Evolutionary conservation across 129 eudicot species (phyloP).

Genomic region (Chrysanthemum lavandulifolium): DNA sequence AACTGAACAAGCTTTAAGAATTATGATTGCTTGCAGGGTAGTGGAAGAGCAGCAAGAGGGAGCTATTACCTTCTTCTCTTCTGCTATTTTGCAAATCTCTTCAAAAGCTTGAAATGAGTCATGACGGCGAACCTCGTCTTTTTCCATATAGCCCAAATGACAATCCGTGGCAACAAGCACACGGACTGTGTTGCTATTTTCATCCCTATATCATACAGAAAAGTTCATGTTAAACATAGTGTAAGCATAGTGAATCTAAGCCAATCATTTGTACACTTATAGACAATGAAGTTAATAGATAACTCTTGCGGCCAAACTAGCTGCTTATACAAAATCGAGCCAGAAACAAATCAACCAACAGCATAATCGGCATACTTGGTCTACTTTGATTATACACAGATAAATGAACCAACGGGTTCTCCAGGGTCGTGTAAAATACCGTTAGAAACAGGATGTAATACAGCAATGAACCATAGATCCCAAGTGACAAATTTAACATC

Average conservation of each 20-base stretch:
- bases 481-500: no score
- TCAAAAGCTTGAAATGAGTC: slow-evolving; percentile 96
- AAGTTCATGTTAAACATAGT: not conserved
- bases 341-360: not conserved
- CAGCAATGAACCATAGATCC: no score
- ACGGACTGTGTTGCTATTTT: slow-evolving; percentile 62
- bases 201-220: slow-evolving; percentile 61
- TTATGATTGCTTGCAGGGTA: not conserved
- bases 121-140: slow-evolving; percentile 92
- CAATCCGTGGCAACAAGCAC: slow-evolving; percentile 95
- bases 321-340: not conserved
- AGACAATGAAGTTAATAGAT: not conserved
- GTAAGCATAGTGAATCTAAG: not conserved
- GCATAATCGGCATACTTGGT: no score
- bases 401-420: no score
- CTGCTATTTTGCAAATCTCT: slow-evolving; percentile 94
- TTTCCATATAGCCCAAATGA: slow-evolving; percentile 97
- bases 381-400: no score
- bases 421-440: no score
- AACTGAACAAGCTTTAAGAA: not conserved
- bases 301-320: not conserved
- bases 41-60: no score
- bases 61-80: slow-evolving; percentile 66
- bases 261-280: not conserved
- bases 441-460: no score